phyloP scores from a whole-genome alignment of 106 monocot species.

The Narthecium ossifragum region DNA sequence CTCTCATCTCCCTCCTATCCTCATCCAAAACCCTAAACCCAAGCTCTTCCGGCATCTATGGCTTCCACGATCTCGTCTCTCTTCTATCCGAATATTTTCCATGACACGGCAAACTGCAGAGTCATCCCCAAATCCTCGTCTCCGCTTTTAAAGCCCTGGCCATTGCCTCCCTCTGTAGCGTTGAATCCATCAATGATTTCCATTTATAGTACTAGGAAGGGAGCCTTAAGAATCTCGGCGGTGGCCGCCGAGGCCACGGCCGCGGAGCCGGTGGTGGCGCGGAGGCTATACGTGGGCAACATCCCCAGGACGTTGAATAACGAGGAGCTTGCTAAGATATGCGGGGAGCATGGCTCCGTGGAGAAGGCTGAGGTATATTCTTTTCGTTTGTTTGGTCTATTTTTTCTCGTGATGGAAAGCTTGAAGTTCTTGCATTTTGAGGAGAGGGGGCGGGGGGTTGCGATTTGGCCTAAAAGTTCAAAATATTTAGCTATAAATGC shows the following conservation, averaged over 20 bases:
- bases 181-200: background rate
- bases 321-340: slow-evolving; percentile 61
- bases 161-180: background rate
- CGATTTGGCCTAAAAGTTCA: no score
- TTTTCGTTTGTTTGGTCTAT: background rate
- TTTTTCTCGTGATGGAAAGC: background rate
- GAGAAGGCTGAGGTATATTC: slow-evolving; percentile 81
- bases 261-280: slow-evolving; percentile 28
- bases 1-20: no score
- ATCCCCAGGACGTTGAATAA: slow-evolving; percentile 66
- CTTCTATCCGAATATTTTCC: slow-evolving; percentile 20
- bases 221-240: slow-evolving; percentile 4
- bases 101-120: slow-evolving; percentile 1
- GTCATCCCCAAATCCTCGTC: background rate
- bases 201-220: background rate
- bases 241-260: slow-evolving; percentile 16
- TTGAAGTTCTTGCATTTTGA: no score
- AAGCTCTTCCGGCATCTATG: no score
- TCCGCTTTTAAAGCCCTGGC: background rate
- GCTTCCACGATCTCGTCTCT: slow-evolving; percentile 20
- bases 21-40: no score
- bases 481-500: background rate
- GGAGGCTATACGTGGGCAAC: slow-evolving; percentile 90
- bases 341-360: slow-evolving; percentile 72
- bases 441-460: no score